Percentiles rank a stretch among this genome's conserved stretches.
Evolutionary conservation across 768 basidiomycete species (phyloP).

Genomic region (Tylopilus intermedius): DNA sequence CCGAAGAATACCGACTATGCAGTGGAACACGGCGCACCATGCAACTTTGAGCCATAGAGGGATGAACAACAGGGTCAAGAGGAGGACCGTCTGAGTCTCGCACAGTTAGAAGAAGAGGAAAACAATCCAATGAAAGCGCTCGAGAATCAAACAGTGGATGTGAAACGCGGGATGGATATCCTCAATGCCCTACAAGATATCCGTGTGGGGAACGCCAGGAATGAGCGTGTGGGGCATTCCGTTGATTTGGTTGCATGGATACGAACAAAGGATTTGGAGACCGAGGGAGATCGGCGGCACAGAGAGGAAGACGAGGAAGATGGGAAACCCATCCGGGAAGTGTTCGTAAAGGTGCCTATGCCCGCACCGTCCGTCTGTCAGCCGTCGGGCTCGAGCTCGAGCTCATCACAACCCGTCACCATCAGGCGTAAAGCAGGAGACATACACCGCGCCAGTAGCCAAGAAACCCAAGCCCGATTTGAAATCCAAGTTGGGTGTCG

Average conservation of each 20-base stretch:
- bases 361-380: slow-evolving; percentile 21
- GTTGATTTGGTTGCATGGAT: slow-evolving; percentile 65
- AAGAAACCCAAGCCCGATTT: slow-evolving; percentile 63
- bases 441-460: slow-evolving; percentile 41
- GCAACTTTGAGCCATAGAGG: slow-evolving; percentile 98
- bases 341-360: slow-evolving; percentile 71
- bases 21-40: slow-evolving; percentile 93
- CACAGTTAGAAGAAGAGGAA: slow-evolving; percentile 85
- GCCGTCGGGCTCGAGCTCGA: slow-evolving; percentile 21
- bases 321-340: slow-evolving; percentile 79
- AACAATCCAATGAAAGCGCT: slow-evolving; percentile 97
- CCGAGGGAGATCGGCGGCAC: slow-evolving; percentile 68
- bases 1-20: slow-evolving; percentile 94
- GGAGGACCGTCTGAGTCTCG: slow-evolving; percentile 79
- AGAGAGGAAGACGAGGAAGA: slow-evolving; percentile 84
- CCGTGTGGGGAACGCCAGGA: slow-evolving; percentile 78
- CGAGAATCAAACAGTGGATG: slow-evolving; percentile 88
- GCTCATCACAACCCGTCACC: slow-evolving; percentile 44
- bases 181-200: slow-evolving; percentile 94
- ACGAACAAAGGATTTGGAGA: slow-evolving; percentile 64
- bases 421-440: slow-evolving; percentile 84
- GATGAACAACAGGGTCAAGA: slow-evolving; percentile 75
- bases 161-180: slow-evolving; percentile 97
- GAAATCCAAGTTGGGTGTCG: slow-evolving; percentile 66
- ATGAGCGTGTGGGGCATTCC: slow-evolving; percentile 76